Conservation (phyloP, 2,329 filamentous ascomycete species). For the Penicillium sp. region DNA sequence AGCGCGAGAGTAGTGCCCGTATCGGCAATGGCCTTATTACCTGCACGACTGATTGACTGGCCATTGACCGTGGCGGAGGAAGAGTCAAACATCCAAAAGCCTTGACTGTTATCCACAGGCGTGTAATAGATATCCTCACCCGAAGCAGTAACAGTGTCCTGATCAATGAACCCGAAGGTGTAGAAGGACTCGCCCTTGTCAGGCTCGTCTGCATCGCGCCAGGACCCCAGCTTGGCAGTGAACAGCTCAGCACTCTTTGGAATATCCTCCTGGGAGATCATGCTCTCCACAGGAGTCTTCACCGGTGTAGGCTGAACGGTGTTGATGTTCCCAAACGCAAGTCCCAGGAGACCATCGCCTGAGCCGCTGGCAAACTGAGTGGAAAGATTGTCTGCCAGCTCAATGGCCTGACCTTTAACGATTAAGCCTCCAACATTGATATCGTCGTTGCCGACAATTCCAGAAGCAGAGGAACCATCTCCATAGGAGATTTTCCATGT, state of each 20-base stretch:
- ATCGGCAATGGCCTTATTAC: constrained; percentile 64
- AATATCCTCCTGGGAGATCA: constrained; percentile 56
- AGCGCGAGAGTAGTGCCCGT: constrained; percentile 66
- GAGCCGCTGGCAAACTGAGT: constrained; percentile 50
- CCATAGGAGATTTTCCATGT: constrained; percentile 64
- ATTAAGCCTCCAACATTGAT: constrained; percentile 57
- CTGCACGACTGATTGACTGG: constrained; percentile 43
- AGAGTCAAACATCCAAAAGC: constrained; percentile 64
- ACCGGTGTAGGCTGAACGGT: constrained; percentile 53
- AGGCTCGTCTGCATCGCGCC: constrained; percentile 44
- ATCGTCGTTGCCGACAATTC: constrained; percentile 58
- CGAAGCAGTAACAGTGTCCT: constrained; percentile 52
- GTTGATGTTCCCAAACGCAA: constrained; percentile 61
- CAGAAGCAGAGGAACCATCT: constrained; percentile 61
- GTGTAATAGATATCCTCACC: constrained; percentile 55
- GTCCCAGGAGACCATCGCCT: constrained; percentile 61
- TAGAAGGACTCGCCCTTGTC: constrained; percentile 55
- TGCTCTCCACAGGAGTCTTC: constrained; percentile 61
- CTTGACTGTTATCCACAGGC: constrained; percentile 56
- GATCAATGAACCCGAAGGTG: constrained; percentile 67
- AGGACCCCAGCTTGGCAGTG: constrained; percentile 57
- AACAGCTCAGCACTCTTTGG: constrained; percentile 53
- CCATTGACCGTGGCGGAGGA: constrained; percentile 54
- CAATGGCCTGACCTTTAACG: constrained; percentile 58
- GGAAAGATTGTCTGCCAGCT: constrained; percentile 57